Evolutionary conservation across 768 basidiomycete genomes (phyloP), one percentile per base, ranked within the genome.

Genomic region (Agaricus subrufescens): DNA sequence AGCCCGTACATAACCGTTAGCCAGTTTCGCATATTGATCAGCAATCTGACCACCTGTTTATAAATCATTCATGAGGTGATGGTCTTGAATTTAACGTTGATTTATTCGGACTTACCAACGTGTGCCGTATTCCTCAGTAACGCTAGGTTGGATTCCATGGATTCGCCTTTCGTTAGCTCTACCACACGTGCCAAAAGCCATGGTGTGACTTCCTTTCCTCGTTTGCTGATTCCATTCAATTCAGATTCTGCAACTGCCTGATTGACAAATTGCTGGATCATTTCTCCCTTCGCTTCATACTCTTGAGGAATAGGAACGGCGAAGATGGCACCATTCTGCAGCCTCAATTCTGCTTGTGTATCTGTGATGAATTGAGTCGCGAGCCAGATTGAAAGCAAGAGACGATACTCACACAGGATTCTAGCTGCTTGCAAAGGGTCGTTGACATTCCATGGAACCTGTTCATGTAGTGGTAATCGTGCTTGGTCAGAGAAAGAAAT

Each of bases 141-240:
- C 2, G 92, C 95, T 53, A 96, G 78, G 73, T 99, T 97, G 78
- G 73, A 67, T 7, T 77, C 73, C 50, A 97, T 71, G 4, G 92
- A 93, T 58, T 75, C 76, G 2, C 93, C 93, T 31, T 79, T 65
- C 0, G 89, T 93, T 47, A 98, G 75, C 66, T 96, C 88, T 14
- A 80, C 79, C 1, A 98, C 86, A 30, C 96, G 84, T 44, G 79
- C 76, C 30, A 99, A 75, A 9, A 99, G 74, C 96, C 96, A 98
- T 6, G 97, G 97, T 1, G 97, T 99, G 5, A 82, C 94, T 58
- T 93, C 90, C 63, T 97, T 98, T 2, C 97, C 97, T 15, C 78
- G 74, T 62, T 76, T 83, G 63, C 81, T 87, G 46, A 96, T 74
- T 2, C 94, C 93, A 60, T 86, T 87, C 56, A 81, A 78, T 59